A percentile compares a stretch with the other conserved stretches of the same genome.
Evolutionary conservation across 495 filamentous ascomycete species (phyloP).

Genomic region (Neurospora intermedia): DNA sequence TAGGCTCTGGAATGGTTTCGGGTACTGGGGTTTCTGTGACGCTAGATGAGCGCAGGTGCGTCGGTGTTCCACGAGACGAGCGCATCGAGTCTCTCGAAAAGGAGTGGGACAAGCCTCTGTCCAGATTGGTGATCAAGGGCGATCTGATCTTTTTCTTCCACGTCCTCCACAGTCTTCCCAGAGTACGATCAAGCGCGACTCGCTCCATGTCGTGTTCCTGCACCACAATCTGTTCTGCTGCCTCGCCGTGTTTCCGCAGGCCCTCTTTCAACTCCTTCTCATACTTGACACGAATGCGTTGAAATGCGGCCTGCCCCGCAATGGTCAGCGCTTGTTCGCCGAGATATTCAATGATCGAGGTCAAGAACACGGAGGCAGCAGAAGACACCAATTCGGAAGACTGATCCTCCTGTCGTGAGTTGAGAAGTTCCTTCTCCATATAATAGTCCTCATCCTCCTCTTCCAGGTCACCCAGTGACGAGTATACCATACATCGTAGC

Average conservation of each 20-base stretch:
- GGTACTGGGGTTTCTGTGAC: conserved; percentile 17
- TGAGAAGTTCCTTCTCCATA: conserved; percentile 59
- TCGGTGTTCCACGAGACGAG: conserved; percentile 5
- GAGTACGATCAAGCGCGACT: conserved; percentile 72
- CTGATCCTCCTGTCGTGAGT: conserved; percentile 44
- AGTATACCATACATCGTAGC: conserved; percentile 95
- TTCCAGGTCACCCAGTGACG: conserved; percentile 90
- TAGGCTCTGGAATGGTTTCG: conserved; percentile 16
- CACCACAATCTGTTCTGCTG: conserved; percentile 59
- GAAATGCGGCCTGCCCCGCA: conserved; percentile 80
- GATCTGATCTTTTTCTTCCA: conserved; percentile 79
- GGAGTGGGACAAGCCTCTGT: conserved; percentile 25
- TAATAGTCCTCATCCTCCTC: conserved; percentile 91
- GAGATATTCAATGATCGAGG: conserved; percentile 86
- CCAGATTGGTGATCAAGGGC: conserved; percentile 21
- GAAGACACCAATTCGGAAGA: conserved; percentile 65
- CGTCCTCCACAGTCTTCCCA: conserved; percentile 85
- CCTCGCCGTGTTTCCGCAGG: conserved; percentile 23
- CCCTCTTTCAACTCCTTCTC: conserved; percentile 42
- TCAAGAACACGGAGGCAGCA: conserved; percentile 89
- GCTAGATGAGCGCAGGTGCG: conserved; percentile 30
- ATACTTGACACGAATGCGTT: conserved; percentile 47
- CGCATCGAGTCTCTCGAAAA: conserved; percentile 31
- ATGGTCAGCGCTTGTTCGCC: conserved; percentile 82
- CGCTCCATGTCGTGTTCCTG: conserved; percentile 92